These are phyloP conservation scores for Fragaria iinumae DNA, from an alignment of 306 rosid species.

Conservation along the genomic window DNA sequence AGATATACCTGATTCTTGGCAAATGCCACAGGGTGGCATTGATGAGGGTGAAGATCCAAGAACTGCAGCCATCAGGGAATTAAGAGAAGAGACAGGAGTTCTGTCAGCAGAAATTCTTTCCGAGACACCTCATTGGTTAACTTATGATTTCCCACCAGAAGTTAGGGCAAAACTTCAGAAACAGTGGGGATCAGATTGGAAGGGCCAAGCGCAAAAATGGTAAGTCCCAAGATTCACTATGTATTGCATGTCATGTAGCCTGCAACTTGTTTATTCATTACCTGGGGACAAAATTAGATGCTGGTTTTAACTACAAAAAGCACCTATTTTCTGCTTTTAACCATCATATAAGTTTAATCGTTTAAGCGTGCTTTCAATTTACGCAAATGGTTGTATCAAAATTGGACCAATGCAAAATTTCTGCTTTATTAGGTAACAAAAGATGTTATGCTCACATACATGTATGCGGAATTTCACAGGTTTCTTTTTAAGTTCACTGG, in stretches of 20 bases:
- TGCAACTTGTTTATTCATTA: slow-evolving; percentile 20
- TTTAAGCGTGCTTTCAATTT: not conserved
- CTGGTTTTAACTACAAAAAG: not conserved
- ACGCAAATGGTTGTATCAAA: not conserved
- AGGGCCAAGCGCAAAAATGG: slow-evolving; percentile 97
- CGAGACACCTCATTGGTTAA: slow-evolving; percentile 83
- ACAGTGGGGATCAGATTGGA: slow-evolving; percentile 89
- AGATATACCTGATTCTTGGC: slow-evolving; percentile 75
- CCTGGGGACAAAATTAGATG: not conserved
- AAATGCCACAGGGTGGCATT: slow-evolving; percentile 98
- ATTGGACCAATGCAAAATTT: not conserved
- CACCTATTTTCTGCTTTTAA: not conserved
- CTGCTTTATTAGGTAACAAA: not conserved
- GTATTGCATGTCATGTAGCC: not conserved
- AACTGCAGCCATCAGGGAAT: slow-evolving; percentile 71
- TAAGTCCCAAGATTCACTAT: slow-evolving; percentile 32
- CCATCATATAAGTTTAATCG: not conserved
- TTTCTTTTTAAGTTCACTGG: slow-evolving; percentile 76
- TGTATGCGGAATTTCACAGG: slow-evolving; percentile 36
- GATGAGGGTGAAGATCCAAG: slow-evolving; percentile 88
- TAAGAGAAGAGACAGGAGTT: slow-evolving; percentile 89
- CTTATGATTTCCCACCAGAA: slow-evolving; percentile 88
- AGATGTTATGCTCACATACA: not conserved
- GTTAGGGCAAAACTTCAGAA: slow-evolving; percentile 61
- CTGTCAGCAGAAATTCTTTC: slow-evolving; percentile 74